Evolutionary conservation across 371 early-diverging fungal genomes (phyloP).

Genomic region (Parasitella parasitica): DNA sequence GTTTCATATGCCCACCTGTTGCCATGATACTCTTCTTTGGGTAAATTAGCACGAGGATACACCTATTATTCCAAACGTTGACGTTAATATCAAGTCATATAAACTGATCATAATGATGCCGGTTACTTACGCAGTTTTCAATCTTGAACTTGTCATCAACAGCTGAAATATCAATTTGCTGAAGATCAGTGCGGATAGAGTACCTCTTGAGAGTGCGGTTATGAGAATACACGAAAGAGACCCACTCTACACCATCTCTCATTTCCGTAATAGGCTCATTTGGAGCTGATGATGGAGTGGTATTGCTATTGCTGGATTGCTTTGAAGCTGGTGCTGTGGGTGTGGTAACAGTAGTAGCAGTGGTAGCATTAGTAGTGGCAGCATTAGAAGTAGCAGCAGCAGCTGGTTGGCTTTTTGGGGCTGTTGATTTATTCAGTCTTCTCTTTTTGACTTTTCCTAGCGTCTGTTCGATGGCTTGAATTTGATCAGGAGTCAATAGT

Average conservation of each 20-base stretch:
- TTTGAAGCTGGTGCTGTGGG: not conserved
- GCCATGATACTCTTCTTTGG: constrained; percentile 71
- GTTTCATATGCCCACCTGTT: constrained; percentile 95
- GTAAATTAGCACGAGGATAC: constrained; percentile 71
- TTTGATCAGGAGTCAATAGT: constrained; percentile 36
- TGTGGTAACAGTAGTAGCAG: not conserved
- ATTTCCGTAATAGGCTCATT: constrained; percentile 48
- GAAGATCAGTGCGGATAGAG: constrained; percentile 79
- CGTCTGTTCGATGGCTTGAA: constrained; percentile 36
- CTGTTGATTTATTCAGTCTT: constrained; percentile 26
- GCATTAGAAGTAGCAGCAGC: not conserved
- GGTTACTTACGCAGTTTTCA: constrained; percentile 75
- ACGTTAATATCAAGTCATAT: not conserved
- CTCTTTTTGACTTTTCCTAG: constrained; percentile 38
- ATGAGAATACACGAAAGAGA: constrained; percentile 68
- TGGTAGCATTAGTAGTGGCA: not conserved
- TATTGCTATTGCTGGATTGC: constrained; percentile 3
- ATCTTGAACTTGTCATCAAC: constrained; percentile 74
- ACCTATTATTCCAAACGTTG: constrained; percentile 27
- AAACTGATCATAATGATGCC: too few species aligned
- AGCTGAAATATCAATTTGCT: constrained; percentile 54
- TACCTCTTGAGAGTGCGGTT: constrained; percentile 67
- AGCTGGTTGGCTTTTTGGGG: too few species aligned
- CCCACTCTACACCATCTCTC: constrained; percentile 67
- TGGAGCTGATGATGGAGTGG: constrained; percentile 7